phyloP scores from a whole-genome alignment of 2,329 filamentous ascomycete genomes.

The Diaporthe sp. region DNA sequence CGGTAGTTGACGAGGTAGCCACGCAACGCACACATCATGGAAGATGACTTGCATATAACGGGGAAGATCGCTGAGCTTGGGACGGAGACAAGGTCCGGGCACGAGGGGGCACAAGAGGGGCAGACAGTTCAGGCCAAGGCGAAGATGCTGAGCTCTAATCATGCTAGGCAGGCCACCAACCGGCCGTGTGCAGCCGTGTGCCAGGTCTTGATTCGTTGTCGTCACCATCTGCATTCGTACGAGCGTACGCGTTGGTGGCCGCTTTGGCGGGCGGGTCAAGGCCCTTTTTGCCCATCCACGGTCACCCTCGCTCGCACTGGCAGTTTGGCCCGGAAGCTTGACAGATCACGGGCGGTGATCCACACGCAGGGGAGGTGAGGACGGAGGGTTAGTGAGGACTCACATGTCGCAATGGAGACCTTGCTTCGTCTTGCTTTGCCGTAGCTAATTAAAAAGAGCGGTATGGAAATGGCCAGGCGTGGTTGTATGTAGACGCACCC shows the following conservation, averaged over 20 bases:
- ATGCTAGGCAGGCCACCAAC: slow-evolving; percentile 24
- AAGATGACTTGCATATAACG: slow-evolving; percentile 18
- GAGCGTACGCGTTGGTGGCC: slow-evolving; percentile 31
- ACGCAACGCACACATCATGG: background rate
- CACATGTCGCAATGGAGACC: slow-evolving; percentile 22
- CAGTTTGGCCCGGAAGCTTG: slow-evolving; percentile 4
- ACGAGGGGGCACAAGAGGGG: background rate
- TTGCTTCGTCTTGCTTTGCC: slow-evolving; percentile 4
- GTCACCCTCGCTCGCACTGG: background rate
- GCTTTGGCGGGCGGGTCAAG: slow-evolving; percentile 29
- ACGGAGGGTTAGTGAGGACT: background rate
- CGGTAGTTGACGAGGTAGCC: slow-evolving; percentile 4
- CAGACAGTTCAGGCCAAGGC: slow-evolving; percentile 21
- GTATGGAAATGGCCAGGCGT: background rate
- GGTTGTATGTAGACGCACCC: background rate
- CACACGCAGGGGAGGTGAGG: background rate
- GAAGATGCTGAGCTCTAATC: slow-evolving; percentile 11
- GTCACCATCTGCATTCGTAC: slow-evolving; percentile 24
- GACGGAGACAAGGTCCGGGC: background rate
- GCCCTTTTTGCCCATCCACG: background rate
- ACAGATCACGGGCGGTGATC: background rate
- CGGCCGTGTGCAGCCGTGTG: slow-evolving; percentile 13
- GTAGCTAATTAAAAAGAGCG: slow-evolving; percentile 6
- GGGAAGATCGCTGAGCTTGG: background rate
- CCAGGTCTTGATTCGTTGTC: slow-evolving; percentile 17